These are phyloP conservation scores for Senna siamea DNA, from an alignment of 306 rosid species.

Conservation along the genomic window DNA sequence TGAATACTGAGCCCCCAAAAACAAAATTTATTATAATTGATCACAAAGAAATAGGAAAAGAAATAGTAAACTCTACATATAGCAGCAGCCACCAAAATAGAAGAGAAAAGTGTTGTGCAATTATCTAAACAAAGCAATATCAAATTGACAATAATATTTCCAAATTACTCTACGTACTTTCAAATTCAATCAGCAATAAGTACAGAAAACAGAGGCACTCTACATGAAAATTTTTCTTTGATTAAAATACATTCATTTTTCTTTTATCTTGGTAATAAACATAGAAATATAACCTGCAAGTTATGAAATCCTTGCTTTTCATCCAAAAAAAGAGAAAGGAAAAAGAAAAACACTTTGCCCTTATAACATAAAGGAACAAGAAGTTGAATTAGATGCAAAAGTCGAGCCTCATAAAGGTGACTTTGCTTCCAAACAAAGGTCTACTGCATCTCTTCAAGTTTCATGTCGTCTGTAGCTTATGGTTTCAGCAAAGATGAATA, in stretches of 20 bases:
- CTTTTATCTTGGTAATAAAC: slow-evolving; percentile 10
- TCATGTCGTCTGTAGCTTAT: slow-evolving; percentile 16
- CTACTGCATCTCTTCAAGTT: slow-evolving; percentile 10
- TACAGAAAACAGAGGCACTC: background rate
- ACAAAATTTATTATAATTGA: too few species aligned
- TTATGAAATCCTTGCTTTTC: background rate
- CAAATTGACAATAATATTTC: slow-evolving; percentile 13
- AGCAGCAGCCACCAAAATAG: too few species aligned
- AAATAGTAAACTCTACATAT: too few species aligned
- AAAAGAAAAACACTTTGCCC: background rate
- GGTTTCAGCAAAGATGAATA: background rate
- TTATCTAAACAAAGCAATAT: too few species aligned
- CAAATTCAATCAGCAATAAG: background rate
- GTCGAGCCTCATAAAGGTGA: slow-evolving; percentile 6
- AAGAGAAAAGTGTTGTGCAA: too few species aligned
- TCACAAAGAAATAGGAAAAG: too few species aligned
- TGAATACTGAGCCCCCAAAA: too few species aligned
- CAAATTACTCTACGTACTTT: background rate
- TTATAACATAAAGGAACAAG: background rate
- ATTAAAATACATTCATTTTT: slow-evolving; percentile 4
- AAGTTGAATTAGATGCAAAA: slow-evolving; percentile 9
- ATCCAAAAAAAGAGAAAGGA: background rate
- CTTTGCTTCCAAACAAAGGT: slow-evolving; percentile 10
- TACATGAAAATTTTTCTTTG: slow-evolving; percentile 4
- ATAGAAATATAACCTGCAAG: slow-evolving; percentile 8